These are phyloP conservation scores for Fagus crenata DNA, from an alignment of 306 rosid species.

Conservation along the genomic window DNA sequence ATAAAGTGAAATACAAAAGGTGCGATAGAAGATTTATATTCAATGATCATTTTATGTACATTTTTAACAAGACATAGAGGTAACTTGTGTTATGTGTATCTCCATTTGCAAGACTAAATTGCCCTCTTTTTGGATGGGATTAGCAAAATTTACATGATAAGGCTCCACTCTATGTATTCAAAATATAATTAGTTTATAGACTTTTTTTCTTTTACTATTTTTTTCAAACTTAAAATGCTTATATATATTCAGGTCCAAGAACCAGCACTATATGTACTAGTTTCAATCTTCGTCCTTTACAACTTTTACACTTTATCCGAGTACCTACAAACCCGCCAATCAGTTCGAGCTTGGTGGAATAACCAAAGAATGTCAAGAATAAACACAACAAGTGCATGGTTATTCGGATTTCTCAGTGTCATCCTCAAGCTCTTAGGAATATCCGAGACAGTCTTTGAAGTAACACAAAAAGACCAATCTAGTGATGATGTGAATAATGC, in stretches of 20 bases:
- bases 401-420: slow-evolving; percentile 42
- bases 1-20: too few species aligned
- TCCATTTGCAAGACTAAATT: too few species aligned
- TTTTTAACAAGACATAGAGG: too few species aligned
- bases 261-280: slow-evolving; percentile 32
- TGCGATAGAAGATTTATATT: too few species aligned
- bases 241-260: slow-evolving; percentile 36
- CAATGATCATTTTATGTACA: too few species aligned
- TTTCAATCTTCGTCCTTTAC: slow-evolving; percentile 29
- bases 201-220: background rate
- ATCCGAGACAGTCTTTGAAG: slow-evolving; percentile 46
- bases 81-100: too few species aligned
- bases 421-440: slow-evolving; percentile 44
- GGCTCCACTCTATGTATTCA: background rate
- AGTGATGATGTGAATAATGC: background rate
- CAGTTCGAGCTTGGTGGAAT: slow-evolving; percentile 76
- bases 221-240: background rate
- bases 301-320: slow-evolving; percentile 31
- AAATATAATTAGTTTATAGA: background rate
- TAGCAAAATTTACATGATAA: background rate
- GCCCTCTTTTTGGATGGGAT: too few species aligned
- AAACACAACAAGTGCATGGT: slow-evolving; percentile 36
- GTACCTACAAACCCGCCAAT: slow-evolving; percentile 35
- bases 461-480: slow-evolving; percentile 54
- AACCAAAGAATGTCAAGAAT: slow-evolving; percentile 58